Evolutionary conservation across 345 rosid species (phyloP), one percentile per base, ranked within the genome.

Genomic region (Conringia planisiliqua): DNA sequence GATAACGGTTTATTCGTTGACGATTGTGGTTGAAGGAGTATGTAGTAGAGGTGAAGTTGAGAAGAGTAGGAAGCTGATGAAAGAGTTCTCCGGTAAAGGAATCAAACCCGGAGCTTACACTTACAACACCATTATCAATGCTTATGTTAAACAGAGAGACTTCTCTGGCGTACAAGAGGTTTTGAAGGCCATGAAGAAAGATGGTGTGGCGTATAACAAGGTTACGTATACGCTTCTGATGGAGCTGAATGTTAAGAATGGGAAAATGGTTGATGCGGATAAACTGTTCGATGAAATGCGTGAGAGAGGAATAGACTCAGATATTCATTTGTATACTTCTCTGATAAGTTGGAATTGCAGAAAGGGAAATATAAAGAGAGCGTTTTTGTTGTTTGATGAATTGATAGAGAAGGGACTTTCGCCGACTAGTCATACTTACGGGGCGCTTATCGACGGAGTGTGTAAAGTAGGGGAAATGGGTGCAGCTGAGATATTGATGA

Each of bases 391-490:
- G 80, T 91, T 93, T 80, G 98, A 93, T 80, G 97, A 91, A 66
- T 58, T 87, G 80, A 70, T 68, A 4, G 90, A 82, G 78, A 85
- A 75, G 69, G 96, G 96, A 6, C 68, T 89, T 68, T 82, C 78
- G 56, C 85, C 96, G 1, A 91, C 59, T 81, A 67, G 82, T 73
- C 80, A 84, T 63, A 88, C 93, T 58, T 93, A 88, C 12, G 96
- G 96, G 56, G 87, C 86, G 54, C 72, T 93, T 70, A 83, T 93
- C 1, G 78, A 85, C 65, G 96, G 98, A n/a, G 82, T 89, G 36
- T 93, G 96, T 85, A 88, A 84, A 81, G 81, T 76, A 5, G 93
- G 97, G 54, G 85, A 79, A 73, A 82, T 91, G 94, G 87, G 82
- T 63, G 97, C 92, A 29, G 97, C 91, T 56, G 86, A 81, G 55